Percentiles rank a stretch among this genome's conserved stretches.
Evolutionary conservation across 1,284 basidiomycete species (phyloP).

Genomic region (Somion occarium): DNA sequence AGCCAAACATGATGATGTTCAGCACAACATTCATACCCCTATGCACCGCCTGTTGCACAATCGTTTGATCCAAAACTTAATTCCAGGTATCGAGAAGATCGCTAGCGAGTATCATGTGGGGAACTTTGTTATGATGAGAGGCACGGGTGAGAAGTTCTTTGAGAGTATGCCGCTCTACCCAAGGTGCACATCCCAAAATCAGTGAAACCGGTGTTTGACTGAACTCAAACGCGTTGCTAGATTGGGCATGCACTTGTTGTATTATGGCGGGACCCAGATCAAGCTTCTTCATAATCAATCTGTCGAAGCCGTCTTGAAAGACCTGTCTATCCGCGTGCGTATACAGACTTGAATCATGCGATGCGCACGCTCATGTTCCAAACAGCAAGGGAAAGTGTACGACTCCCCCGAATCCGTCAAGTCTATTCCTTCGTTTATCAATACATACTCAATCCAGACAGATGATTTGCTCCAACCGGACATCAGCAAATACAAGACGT

Average conservation of each 20-base stretch:
- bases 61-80: slow-evolving; percentile 40
- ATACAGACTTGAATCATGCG: neutral
- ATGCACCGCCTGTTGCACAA: slow-evolving; percentile 24
- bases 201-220: neutral
- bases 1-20: slow-evolving; percentile 31
- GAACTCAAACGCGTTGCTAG: slow-evolving; percentile 21
- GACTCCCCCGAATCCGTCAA: slow-evolving; percentile 48
- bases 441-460: slow-evolving; percentile 62
- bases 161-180: slow-evolving; percentile 82
- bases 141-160: slow-evolving; percentile 59
- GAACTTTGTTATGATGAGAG: slow-evolving; percentile 63
- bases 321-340: slow-evolving; percentile 60
- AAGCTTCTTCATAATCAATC: slow-evolving; percentile 49
- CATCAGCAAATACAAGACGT: slow-evolving; percentile 56
- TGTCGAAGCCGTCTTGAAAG: slow-evolving; percentile 57
- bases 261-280: slow-evolving; percentile 52
- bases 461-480: slow-evolving; percentile 67
- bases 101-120: slow-evolving; percentile 53
- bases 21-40: slow-evolving; percentile 38
- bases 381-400: slow-evolving; percentile 50
- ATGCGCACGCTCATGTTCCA: neutral
- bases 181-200: slow-evolving; percentile 26
- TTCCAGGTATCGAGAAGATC: slow-evolving; percentile 52
- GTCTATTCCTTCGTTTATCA: slow-evolving; percentile 69
- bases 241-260: slow-evolving; percentile 78